phyloP scores from a whole-genome alignment of 2,329 filamentous ascomycete species.

The Tolypocladium ophioglossoides region DNA sequence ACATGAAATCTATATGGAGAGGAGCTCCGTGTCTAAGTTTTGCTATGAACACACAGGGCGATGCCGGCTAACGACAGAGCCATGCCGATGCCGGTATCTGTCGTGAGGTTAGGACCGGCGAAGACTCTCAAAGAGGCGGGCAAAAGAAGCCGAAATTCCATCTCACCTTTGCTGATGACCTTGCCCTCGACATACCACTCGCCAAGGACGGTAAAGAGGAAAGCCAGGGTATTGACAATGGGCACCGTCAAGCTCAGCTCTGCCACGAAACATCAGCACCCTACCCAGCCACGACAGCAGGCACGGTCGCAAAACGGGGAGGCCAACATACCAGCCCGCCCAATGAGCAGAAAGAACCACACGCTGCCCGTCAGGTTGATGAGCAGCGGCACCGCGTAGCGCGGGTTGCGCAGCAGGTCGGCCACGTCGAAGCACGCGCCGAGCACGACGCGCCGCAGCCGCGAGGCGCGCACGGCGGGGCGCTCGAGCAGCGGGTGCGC shows the following conservation, averaged over 20 bases:
- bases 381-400: conserved; percentile 74
- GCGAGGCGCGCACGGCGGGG: conserved; percentile 42
- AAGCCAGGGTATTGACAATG: conserved; percentile 88
- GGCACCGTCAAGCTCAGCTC: conserved; percentile 90
- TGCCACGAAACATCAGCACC: conserved; percentile 20
- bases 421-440: conserved; percentile 62
- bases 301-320: too few species aligned
- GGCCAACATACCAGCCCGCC: conserved; percentile 71
- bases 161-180: conserved; percentile 66
- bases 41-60: conserved; percentile 69
- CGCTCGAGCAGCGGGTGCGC: conserved; percentile 43
- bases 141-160: background rate
- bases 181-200: conserved; percentile 95
- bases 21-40: conserved; percentile 17
- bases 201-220: conserved; percentile 88
- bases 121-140: background rate
- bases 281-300: background rate
- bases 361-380: conserved; percentile 87
- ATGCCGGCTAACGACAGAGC: conserved; percentile 68
- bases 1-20: background rate
- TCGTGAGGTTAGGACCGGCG: conserved; percentile 1
- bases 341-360: conserved; percentile 94
- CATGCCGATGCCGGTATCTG: conserved; percentile 81
- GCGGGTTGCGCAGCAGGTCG: conserved; percentile 70
- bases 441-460: conserved; percentile 51